Evolutionary conservation across 441 rosid species (phyloP).

Genomic region (Adansonia madagascariensis): DNA sequence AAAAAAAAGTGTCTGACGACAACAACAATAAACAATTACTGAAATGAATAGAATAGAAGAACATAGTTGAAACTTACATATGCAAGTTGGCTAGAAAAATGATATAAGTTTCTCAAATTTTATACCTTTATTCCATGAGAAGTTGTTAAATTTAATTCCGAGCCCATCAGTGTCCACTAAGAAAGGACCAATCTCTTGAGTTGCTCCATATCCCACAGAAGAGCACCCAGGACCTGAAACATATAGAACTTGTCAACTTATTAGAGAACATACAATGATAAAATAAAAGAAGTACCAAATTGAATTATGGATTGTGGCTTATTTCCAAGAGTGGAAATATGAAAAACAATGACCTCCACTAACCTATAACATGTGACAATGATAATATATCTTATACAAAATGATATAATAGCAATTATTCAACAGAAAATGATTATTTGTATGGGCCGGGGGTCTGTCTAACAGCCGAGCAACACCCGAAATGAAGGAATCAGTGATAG

Average conservation of each 20-base stretch:
- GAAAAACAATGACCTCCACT: slow-evolving; percentile 16
- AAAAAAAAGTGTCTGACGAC: slow-evolving; percentile 3
- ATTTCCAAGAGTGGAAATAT: slow-evolving; percentile 24
- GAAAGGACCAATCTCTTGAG: slow-evolving; percentile 96
- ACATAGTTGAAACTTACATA: neutral
- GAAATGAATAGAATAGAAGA: neutral
- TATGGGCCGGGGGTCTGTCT: slow-evolving; percentile 11
- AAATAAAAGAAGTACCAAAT: slow-evolving; percentile 17
- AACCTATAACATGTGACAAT: slow-evolving; percentile 21
- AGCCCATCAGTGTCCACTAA: slow-evolving; percentile 61
- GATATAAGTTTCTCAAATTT: neutral
- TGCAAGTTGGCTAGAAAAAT: slow-evolving; percentile 14
- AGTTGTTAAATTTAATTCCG: slow-evolving; percentile 58
- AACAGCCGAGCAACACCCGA: slow-evolving; percentile 27
- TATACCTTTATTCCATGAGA: slow-evolving; percentile 79
- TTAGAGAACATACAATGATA: slow-evolving; percentile 36
- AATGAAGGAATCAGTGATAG: slow-evolving; percentile 12
- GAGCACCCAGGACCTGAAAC: slow-evolving; percentile 95
- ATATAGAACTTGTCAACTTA: slow-evolving; percentile 50
- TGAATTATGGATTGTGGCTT: slow-evolving; percentile 23
- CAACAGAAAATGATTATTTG: slow-evolving; percentile 17
- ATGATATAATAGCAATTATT: slow-evolving; percentile 21
- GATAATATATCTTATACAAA: slow-evolving; percentile 14
- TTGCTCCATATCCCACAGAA: slow-evolving; percentile 92
- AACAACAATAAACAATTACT: no score